Conservation (phyloP, 768 basidiomycete species). For the Podaxis sp. region DNA sequence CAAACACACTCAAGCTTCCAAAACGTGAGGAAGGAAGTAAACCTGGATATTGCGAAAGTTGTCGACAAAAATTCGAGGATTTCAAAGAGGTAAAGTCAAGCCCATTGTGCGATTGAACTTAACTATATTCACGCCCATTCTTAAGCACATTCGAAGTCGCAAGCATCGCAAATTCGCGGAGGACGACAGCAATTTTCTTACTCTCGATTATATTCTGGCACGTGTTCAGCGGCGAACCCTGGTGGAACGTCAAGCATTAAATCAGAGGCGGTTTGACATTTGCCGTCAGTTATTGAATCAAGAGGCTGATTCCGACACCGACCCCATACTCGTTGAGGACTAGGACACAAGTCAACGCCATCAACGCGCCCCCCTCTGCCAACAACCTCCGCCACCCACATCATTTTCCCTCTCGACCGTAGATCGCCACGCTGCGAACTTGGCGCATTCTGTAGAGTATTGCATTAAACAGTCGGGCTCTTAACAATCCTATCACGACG, state of each 20-base stretch:
- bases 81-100: constrained; percentile 67
- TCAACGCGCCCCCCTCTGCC: too few species aligned
- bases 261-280: constrained; percentile 23
- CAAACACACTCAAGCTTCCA: constrained; percentile 72
- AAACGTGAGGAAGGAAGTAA: constrained; percentile 86
- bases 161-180: constrained; percentile 83
- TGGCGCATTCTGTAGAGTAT: constrained; percentile 1
- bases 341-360: background rate
- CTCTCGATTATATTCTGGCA: constrained; percentile 73
- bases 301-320: background rate
- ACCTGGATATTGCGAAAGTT: constrained; percentile 98
- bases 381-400: background rate
- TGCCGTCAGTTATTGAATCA: constrained; percentile 14
- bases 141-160: constrained; percentile 69
- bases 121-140: constrained; percentile 9
- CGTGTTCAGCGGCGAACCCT: constrained; percentile 52
- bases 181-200: constrained; percentile 73
- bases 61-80: constrained; percentile 85
- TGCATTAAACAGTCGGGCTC: background rate
- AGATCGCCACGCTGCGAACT: background rate
- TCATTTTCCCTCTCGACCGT: background rate
- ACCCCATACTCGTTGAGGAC: constrained; percentile 1
- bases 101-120: constrained; percentile 2
- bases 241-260: constrained; percentile 30
- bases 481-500: constrained; percentile 7